Conservation (phyloP, 1,139 yeast genomes). For the Ashbya aceris region DNA sequence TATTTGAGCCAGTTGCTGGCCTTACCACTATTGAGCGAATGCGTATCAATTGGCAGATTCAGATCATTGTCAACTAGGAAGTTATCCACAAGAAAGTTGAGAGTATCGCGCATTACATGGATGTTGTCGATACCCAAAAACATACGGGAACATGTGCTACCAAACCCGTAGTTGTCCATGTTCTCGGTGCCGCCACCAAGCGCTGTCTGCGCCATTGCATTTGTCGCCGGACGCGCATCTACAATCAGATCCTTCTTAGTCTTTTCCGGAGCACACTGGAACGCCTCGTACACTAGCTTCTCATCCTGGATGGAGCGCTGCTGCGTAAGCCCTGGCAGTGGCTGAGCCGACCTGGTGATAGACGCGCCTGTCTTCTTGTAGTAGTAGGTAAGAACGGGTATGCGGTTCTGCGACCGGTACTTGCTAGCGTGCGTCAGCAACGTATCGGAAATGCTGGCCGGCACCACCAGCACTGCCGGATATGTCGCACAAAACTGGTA, state of each 20-base stretch:
- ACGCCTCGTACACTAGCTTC: slow-evolving; percentile 63
- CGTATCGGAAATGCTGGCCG: slow-evolving; percentile 67
- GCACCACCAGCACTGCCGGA: slow-evolving; percentile 61
- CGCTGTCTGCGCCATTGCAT: slow-evolving; percentile 95
- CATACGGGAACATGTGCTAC: slow-evolving; percentile 44
- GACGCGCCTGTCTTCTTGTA: slow-evolving; percentile 66
- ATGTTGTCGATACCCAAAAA: slow-evolving; percentile 90
- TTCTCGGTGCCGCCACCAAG: slow-evolving; percentile 95
- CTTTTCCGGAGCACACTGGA: slow-evolving; percentile 30
- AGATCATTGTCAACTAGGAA: slow-evolving; percentile 58
- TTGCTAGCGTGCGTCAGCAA: slow-evolving; percentile 76
- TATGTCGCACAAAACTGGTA: slow-evolving; percentile 71
- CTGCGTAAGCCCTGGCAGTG: slow-evolving; percentile 84
- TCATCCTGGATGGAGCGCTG: slow-evolving; percentile 89
- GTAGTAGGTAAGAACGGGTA: slow-evolving; percentile 75
- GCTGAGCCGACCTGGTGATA: slow-evolving; percentile 86
- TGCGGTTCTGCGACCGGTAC: slow-evolving; percentile 74
- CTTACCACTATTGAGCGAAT: slow-evolving; percentile 33
- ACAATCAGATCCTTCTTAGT: slow-evolving; percentile 60
- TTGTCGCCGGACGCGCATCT: slow-evolving; percentile 86
- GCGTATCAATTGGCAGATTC: slow-evolving; percentile 36
- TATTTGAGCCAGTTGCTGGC: slow-evolving; percentile 79
- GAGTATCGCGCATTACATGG: slow-evolving; percentile 87
- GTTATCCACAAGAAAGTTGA: slow-evolving; percentile 52
- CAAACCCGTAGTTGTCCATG: slow-evolving; percentile 66